These are phyloP conservation scores for Rhododendron molle DNA, from an alignment of 148 eudicot species.

Conservation along the genomic window DNA sequence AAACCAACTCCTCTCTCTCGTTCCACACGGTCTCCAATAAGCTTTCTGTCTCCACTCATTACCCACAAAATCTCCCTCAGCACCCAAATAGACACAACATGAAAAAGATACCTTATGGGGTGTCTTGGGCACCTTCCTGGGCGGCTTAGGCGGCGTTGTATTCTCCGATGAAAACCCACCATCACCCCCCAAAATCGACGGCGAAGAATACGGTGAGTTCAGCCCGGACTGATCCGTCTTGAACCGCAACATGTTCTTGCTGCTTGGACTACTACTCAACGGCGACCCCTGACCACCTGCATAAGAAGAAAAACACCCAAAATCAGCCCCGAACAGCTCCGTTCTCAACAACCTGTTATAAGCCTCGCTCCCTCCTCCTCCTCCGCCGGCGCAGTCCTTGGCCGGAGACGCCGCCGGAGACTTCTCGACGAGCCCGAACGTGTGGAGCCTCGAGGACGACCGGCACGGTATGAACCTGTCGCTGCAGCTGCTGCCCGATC, in stretches of 20 bases:
- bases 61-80: neutral
- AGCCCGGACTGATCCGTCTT: conserved; percentile 68
- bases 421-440: conserved; percentile 69
- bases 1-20: too few relatives aligned
- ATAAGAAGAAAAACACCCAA: conserved; percentile 58
- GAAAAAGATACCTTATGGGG: conserved; percentile 70
- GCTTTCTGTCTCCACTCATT: too few relatives aligned
- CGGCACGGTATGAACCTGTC: conserved; percentile 95
- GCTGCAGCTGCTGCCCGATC: conserved; percentile 42
- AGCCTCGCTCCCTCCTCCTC: conserved; percentile 54
- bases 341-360: conserved; percentile 62
- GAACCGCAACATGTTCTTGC: conserved; percentile 80
- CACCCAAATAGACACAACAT: neutral
- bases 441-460: conserved; percentile 82
- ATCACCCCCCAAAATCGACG: conserved; percentile 49
- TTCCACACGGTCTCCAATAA: too few relatives aligned
- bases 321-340: conserved; percentile 90
- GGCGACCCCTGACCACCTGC: conserved; percentile 71
- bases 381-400: conserved; percentile 27
- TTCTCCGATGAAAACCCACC: conserved; percentile 34
- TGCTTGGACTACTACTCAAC: conserved; percentile 36
- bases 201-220: conserved; percentile 60
- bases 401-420: conserved; percentile 42
- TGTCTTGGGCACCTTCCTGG: conserved; percentile 89
- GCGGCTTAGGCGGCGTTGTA: conserved; percentile 75